A percentile compares a stretch with the other conserved stretches of the same genome.
These are phyloP conservation scores for Fusarium floridanum DNA, from an alignment of 2,329 filamentous ascomycete species.

Conservation along the genomic window DNA sequence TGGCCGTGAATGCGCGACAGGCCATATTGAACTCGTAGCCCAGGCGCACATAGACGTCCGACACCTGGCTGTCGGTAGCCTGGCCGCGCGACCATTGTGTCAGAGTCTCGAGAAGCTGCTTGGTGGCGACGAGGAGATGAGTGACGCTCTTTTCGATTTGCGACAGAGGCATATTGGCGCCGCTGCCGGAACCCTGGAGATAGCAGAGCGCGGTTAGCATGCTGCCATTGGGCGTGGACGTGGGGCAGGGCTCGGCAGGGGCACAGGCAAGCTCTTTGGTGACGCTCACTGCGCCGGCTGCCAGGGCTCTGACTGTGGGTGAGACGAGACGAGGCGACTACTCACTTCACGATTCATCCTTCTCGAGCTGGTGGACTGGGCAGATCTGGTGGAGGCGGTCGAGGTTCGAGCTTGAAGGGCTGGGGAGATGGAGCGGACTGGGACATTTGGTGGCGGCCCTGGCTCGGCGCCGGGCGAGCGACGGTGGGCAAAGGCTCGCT, in stretches of 20 bases:
- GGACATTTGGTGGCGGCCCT: slow-evolving; percentile 68
- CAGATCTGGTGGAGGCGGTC: slow-evolving; percentile 75
- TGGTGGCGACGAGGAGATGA: slow-evolving; percentile 96
- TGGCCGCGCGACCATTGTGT: slow-evolving; percentile 97
- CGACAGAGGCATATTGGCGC: slow-evolving; percentile 81
- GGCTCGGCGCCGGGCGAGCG: slow-evolving; percentile 74
- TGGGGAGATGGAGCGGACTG: slow-evolving; percentile 71
- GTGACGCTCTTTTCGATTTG: slow-evolving; percentile 99
- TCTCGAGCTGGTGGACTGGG: slow-evolving; percentile 53
- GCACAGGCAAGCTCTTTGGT: slow-evolving; percentile 19
- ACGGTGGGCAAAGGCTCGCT: slow-evolving; percentile 66
- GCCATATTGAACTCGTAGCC: slow-evolving; percentile 99
- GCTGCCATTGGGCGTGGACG: slow-evolving; percentile 30
- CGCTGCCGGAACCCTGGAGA: slow-evolving; percentile 65
- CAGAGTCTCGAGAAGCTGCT: slow-evolving; percentile 95
- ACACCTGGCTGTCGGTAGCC: slow-evolving; percentile 94
- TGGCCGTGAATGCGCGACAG: slow-evolving; percentile 94
- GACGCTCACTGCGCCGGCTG: slow-evolving; percentile 10
- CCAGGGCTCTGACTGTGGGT: background rate
- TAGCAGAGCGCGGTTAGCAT: slow-evolving; percentile 41
- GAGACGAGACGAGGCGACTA: slow-evolving; percentile 16
- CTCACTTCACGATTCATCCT: slow-evolving; percentile 53
- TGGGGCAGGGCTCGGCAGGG: slow-evolving; percentile 39
- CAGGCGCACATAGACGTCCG: slow-evolving; percentile 96
- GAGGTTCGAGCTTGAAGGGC: slow-evolving; percentile 73